phyloP scores from a whole-genome alignment of 192 early-diverging fungal genomes.

The Globomyces pollinis-pini region DNA sequence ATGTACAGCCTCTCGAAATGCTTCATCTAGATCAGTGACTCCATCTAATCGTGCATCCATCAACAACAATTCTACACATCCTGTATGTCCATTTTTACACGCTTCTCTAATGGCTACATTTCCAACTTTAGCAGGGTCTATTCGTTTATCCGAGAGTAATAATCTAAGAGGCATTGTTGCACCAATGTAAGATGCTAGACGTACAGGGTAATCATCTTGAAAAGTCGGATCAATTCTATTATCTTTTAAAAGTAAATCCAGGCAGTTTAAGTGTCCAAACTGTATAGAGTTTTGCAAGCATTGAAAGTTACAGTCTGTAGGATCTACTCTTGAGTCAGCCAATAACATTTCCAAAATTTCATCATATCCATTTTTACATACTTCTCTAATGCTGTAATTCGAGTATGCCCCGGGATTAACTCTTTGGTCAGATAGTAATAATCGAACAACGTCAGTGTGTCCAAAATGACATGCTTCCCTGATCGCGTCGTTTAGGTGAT shows the following conservation, averaged over 20 bases:
- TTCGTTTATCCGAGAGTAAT: neutral
- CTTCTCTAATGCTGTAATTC: neutral
- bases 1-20: neutral
- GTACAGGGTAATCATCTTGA: neutral
- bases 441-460: neutral
- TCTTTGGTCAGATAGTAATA: conserved; percentile 3
- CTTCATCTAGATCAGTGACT: neutral
- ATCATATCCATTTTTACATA: neutral
- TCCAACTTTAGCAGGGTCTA: conserved; percentile 6
- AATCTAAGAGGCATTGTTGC: too few relatives aligned
- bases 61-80: neutral
- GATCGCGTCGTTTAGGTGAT: neutral
- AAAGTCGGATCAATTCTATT: conserved; percentile 3
- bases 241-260: conserved; percentile 7
- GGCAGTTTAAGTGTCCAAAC: too few relatives aligned
- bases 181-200: too few relatives aligned
- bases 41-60: neutral
- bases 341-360: conserved; percentile 1
- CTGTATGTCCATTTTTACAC: conserved; percentile 11
- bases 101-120: conserved; percentile 8
- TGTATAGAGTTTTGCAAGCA: too few relatives aligned
- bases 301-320: too few relatives aligned
- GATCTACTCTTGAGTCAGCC: conserved; percentile 5
- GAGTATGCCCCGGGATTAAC: neutral
- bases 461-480: neutral